These are phyloP conservation scores for Penicillium desertorum DNA, from an alignment of 495 filamentous ascomycete genomes.

Conservation along the genomic window DNA sequence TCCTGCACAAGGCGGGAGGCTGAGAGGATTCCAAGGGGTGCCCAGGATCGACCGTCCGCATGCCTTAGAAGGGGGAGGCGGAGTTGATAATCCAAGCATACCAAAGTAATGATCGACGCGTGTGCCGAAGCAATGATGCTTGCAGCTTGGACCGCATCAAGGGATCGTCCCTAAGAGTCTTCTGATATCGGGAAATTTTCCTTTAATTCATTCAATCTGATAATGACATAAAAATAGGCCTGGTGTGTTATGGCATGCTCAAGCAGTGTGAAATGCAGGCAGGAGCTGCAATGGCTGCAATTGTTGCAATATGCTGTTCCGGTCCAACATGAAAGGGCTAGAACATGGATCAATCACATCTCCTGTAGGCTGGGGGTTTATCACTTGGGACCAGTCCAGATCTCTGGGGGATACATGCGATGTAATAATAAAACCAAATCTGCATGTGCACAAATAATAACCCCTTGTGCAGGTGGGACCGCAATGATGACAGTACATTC, in stretches of 20 bases:
- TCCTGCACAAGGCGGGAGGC: conserved; percentile 1
- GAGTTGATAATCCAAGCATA: conserved; percentile 35
- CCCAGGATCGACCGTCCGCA: conserved; percentile 13
- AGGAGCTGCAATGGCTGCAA: not conserved
- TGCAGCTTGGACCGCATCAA: conserved; percentile 24
- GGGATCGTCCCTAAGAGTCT: conserved; percentile 9
- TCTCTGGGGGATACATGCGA: not conserved
- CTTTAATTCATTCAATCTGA: conserved; percentile 7
- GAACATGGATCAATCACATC: conserved; percentile 1
- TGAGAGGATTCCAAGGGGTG: conserved; percentile 14
- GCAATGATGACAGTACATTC: not conserved
- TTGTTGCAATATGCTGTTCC: not conserved
- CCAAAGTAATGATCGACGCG: conserved; percentile 32
- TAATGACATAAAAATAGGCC: not conserved
- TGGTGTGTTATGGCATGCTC: not conserved
- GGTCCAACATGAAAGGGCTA: not conserved
- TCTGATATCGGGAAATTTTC: conserved; percentile 11
- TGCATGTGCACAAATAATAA: not conserved
- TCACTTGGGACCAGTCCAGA: conserved; percentile 6
- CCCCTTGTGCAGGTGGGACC: not conserved
- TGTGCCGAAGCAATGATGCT: conserved; percentile 29
- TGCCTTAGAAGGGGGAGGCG: conserved; percentile 39
- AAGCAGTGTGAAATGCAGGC: not conserved
- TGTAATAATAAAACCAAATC: not conserved
- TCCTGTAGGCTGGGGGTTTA: not conserved